Base-by-base conservation (phyloP, 371 early-diverging fungal species). In the Mucor indicus region DNA sequence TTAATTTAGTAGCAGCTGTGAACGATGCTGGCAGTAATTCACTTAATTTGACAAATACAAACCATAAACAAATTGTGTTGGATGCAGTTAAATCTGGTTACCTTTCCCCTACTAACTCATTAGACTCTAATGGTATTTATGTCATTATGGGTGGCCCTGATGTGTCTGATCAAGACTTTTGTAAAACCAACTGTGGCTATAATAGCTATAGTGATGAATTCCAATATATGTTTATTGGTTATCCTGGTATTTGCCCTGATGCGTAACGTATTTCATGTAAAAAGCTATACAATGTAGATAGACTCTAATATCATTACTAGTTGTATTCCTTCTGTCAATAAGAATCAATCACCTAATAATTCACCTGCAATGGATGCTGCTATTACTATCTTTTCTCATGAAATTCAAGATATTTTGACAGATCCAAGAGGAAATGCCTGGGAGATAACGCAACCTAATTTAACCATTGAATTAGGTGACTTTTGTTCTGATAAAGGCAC, bases 341-440 rank as follows among this genome's bases (percentile, higher is more conserved):
- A 53, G 16, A 31, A 50, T 3, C 23, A 35, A 3, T 74, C 78
- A 15, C 78, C 76, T 8, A 75, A 80, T 55, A 57, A 61, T 29
- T 57, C 61, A 31, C 73, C 75, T 16, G 56, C 65, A 10, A 64
- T 76, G 24, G 80, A 80, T 45, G 74, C 77, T 44, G 64, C 67
- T 21, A 64, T 80, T 45, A 70, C 69, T 13, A 69, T 72, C 20
- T 64, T 77, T 44, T 77, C 79, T 3, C 80, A 80, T 49, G 80
- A 77, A 56, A 49, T 80, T 21, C 72, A 74, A 46, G 77, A 80
- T 50, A 39, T 75, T 9, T 44, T 71, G 44, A 74, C 77, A 0
- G 72, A 80, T 46, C 80, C 80, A 10, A 62, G 60, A 36, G 48
- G 59, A 19, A 49, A 76, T 48, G 78, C 68, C 20, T 80, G 78